These are phyloP conservation scores for Gyromitra esculenta DNA, from an alignment of 2,329 filamentous ascomycete genomes.

Conservation along the genomic window DNA sequence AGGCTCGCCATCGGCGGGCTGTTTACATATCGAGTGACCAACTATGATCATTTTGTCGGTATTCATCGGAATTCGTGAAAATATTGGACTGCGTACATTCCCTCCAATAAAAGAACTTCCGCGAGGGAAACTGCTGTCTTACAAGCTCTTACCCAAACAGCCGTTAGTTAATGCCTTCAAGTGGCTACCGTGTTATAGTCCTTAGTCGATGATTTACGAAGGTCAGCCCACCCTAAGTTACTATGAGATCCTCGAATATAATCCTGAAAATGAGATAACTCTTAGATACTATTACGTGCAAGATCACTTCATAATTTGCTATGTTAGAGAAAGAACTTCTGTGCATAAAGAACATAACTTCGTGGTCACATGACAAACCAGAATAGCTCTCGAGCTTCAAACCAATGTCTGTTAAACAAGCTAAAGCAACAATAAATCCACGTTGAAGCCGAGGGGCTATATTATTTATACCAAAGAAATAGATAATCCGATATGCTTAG, in stretches of 20 bases:
- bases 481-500: neutral
- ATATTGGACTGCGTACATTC: neutral
- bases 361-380: neutral
- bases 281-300: too few relatives aligned
- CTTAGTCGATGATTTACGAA: too few relatives aligned
- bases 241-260: too few relatives aligned
- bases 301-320: neutral
- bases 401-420: neutral
- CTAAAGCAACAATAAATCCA: neutral
- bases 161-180: too few relatives aligned
- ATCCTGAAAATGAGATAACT: too few relatives aligned
- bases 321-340: neutral
- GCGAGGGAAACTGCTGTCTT: too few relatives aligned
- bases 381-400: neutral
- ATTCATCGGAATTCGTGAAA: neutral
- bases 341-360: neutral
- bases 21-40: neutral
- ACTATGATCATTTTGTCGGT: neutral
- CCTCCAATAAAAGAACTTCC: neutral
- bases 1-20: neutral
- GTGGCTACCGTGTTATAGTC: too few relatives aligned
- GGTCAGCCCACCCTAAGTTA: too few relatives aligned
- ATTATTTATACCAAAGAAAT: neutral
- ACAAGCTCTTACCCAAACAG: too few relatives aligned
- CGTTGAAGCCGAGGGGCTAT: neutral